A percentile compares a stretch with the other conserved stretches of the same genome.
Conservation (phyloP, 345 rosid genomes). For the Populus pruinosa region DNA sequence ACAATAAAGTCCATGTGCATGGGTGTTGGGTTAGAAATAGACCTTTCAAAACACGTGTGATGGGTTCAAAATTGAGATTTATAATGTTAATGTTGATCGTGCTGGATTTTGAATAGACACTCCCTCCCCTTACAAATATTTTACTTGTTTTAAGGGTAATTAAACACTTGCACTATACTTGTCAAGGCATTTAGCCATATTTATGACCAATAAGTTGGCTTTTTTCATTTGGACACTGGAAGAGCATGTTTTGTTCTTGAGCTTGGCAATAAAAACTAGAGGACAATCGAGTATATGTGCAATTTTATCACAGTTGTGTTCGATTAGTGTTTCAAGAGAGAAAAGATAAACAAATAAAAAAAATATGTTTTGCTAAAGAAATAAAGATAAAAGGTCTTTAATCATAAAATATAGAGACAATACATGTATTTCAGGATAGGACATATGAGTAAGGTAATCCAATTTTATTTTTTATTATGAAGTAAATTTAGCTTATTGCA, state of each 20-base stretch:
- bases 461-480: no score
- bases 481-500: background rate
- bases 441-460: no score
- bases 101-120: background rate
- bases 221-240: background rate
- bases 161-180: background rate
- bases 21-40: conserved; percentile 19
- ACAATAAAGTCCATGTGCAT: background rate
- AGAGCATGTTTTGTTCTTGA: background rate
- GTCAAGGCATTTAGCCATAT: background rate
- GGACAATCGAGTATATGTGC: no score
- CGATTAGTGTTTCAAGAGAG: no score
- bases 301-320: no score
- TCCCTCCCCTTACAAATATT: background rate
- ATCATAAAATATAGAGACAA: no score
- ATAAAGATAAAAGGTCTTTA: no score
- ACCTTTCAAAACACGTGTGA: background rate
- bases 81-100: background rate
- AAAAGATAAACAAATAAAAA: no score
- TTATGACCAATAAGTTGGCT: background rate
- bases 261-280: background rate
- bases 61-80: conserved; percentile 8
- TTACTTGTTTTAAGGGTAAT: background rate
- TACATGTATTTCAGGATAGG: no score
- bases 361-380: no score